Conservation (phyloP, 2,329 filamentous ascomycete genomes). For the Talaromyces pinophilus region DNA sequence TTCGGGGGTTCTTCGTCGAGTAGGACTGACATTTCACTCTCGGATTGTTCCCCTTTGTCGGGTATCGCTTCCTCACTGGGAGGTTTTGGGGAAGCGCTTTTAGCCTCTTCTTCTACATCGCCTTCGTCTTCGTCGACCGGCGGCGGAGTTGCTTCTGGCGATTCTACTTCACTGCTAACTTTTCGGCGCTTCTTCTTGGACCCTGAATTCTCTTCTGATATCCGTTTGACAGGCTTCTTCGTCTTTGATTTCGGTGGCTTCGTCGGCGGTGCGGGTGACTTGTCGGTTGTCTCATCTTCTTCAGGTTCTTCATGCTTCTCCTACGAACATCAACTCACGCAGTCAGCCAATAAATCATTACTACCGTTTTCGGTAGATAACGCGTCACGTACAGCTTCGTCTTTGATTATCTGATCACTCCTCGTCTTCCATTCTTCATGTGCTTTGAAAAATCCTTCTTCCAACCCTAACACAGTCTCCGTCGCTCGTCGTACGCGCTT, state of each 20-base stretch:
- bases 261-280: slow-evolving; percentile 22
- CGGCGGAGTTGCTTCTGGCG: slow-evolving; percentile 26
- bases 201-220: slow-evolving; percentile 28
- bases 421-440: slow-evolving; percentile 55
- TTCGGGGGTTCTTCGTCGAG: slow-evolving; percentile 70
- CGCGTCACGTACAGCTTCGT: slow-evolving; percentile 50
- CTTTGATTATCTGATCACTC: slow-evolving; percentile 57
- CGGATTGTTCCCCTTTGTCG: slow-evolving; percentile 52
- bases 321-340: slow-evolving; percentile 1
- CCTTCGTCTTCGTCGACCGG: slow-evolving; percentile 23
- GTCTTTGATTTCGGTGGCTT: slow-evolving; percentile 27
- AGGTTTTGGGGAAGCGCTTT: slow-evolving; percentile 26
- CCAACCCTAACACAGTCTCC: slow-evolving; percentile 55
- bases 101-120: slow-evolving; percentile 26
- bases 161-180: slow-evolving; percentile 33
- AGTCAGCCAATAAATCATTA: not conserved
- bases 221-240: slow-evolving; percentile 32
- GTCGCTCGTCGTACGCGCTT: slow-evolving; percentile 57
- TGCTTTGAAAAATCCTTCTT: slow-evolving; percentile 58
- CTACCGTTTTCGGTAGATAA: not conserved
- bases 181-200: slow-evolving; percentile 39
- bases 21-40: slow-evolving; percentile 72
- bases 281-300: slow-evolving; percentile 20
- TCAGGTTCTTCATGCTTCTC: slow-evolving; percentile 23
- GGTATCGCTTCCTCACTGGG: slow-evolving; percentile 35